Evolutionary conservation across 2,329 filamentous ascomycete genomes (phyloP).

Genomic region (Talaromyces verruculosus): DNA sequence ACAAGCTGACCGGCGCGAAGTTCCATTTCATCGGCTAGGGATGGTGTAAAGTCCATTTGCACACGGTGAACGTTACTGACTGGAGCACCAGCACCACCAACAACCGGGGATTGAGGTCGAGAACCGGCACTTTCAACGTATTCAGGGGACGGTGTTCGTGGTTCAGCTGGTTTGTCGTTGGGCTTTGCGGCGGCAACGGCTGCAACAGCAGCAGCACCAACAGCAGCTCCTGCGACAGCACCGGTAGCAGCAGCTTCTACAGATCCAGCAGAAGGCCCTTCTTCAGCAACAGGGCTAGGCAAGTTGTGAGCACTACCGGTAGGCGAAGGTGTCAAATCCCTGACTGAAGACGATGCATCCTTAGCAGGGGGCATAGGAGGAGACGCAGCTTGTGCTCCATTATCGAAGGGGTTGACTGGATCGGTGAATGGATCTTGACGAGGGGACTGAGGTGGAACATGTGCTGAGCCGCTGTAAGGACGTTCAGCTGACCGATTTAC

Average conservation of each 20-base stretch:
- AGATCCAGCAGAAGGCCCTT: neutral
- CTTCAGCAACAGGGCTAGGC: neutral
- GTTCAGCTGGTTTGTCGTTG: conserved; percentile 26
- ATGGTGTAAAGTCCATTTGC: conserved; percentile 89
- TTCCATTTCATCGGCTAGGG: conserved; percentile 86
- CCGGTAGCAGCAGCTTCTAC: conserved; percentile 24
- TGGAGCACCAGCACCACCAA: conserved; percentile 56
- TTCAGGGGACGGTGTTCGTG: conserved; percentile 28
- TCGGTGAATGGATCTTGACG: conserved; percentile 51
- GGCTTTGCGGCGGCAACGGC: conserved; percentile 29
- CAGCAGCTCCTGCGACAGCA: conserved; percentile 43
- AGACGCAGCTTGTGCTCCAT: conserved; percentile 53
- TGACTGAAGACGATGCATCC: conserved; percentile 36
- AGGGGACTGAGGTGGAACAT: conserved; percentile 42
- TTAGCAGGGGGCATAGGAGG: conserved; percentile 25
- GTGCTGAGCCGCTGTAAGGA: conserved; percentile 28
- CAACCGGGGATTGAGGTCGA: conserved; percentile 50
- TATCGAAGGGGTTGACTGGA: conserved; percentile 70
- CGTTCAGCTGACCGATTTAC: conserved; percentile 27
- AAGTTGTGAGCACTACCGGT: conserved; percentile 13
- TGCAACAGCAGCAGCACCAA: conserved; percentile 40
- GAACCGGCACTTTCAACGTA: conserved; percentile 26
- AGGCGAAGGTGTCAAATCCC: conserved; percentile 37
- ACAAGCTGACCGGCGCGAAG: conserved; percentile 80
- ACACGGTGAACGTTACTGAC: conserved; percentile 80